Conservation (phyloP, 495 filamentous ascomycete species). For the Penicillium lividum region DNA sequence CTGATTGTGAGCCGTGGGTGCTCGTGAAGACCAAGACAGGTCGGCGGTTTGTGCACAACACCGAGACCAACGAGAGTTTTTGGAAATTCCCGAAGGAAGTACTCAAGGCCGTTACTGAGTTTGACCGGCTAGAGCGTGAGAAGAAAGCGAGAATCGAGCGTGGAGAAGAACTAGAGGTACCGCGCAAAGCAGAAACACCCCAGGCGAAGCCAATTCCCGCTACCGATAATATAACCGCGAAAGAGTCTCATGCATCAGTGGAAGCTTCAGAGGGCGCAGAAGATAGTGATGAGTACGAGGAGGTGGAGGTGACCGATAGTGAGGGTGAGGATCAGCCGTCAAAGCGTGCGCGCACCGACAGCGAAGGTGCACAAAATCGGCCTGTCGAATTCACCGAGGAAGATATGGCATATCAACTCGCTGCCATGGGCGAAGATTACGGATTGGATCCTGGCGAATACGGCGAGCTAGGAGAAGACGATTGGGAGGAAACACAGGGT, state of each 20-base stretch:
- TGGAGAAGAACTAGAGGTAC: constrained; percentile 36
- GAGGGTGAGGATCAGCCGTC: constrained; percentile 55
- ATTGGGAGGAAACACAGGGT: constrained; percentile 71
- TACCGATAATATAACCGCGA: background rate
- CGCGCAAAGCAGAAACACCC: constrained; percentile 10
- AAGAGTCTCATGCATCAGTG: constrained; percentile 5
- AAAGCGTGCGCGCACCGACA: constrained; percentile 69
- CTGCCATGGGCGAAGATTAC: constrained; percentile 80
- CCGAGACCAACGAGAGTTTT: constrained; percentile 78
- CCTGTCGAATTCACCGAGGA: constrained; percentile 91
- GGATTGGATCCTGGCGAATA: constrained; percentile 70
- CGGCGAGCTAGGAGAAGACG: constrained; percentile 62
- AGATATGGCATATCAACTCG: constrained; percentile 90
- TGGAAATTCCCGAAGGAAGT: constrained; percentile 90
- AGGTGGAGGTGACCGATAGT: constrained; percentile 83
- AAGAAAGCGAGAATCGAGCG: constrained; percentile 47
- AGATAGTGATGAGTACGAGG: constrained; percentile 76
- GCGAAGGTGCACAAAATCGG: constrained; percentile 50
- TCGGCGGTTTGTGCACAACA: constrained; percentile 85
- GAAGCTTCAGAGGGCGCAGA: constrained; percentile 24
- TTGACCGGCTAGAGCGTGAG: constrained; percentile 58
- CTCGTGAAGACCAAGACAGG: constrained; percentile 88
- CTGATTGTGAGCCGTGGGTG: constrained; percentile 84
- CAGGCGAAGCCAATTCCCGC: constrained; percentile 4
- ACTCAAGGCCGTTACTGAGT: constrained; percentile 74